These are phyloP conservation scores for Ophiostoma australiae DNA, from an alignment of 2,329 filamentous ascomycete species.

Conservation along the genomic window DNA sequence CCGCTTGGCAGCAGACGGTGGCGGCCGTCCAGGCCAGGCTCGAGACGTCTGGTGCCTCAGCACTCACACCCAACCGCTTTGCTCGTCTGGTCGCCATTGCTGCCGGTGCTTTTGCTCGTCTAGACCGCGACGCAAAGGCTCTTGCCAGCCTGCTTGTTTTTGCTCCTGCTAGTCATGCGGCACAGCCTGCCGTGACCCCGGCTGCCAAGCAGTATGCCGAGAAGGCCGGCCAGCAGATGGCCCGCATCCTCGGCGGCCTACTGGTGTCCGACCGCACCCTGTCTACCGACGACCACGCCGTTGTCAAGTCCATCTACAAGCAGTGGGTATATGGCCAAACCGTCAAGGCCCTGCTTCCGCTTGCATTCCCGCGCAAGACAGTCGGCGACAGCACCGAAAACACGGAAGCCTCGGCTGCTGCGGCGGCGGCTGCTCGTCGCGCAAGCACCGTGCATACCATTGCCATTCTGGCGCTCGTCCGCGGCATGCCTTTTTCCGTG, in stretches of 20 bases:
- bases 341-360: slow-evolving; percentile 42
- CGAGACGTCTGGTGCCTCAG: neutral
- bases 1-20: slow-evolving; percentile 25
- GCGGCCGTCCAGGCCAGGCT: slow-evolving; percentile 22
- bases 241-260: slow-evolving; percentile 39
- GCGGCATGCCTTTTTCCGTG: slow-evolving; percentile 46
- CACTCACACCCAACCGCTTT: slow-evolving; percentile 25
- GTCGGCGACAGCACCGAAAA: neutral
- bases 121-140: slow-evolving; percentile 36
- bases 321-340: slow-evolving; percentile 49
- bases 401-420: neutral
- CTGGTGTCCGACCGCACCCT: slow-evolving; percentile 39
- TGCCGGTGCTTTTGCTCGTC: slow-evolving; percentile 33
- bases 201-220: slow-evolving; percentile 27
- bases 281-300: slow-evolving; percentile 40
- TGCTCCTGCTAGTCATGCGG: slow-evolving; percentile 28
- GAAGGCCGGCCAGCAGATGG: slow-evolving; percentile 34
- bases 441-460: slow-evolving; percentile 42
- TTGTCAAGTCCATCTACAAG: slow-evolving; percentile 41
- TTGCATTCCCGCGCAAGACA: slow-evolving; percentile 37
- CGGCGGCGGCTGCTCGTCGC: slow-evolving; percentile 17
- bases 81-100: slow-evolving; percentile 31
- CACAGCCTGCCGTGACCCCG: slow-evolving; percentile 19
- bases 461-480: slow-evolving; percentile 46
- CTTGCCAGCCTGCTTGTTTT: slow-evolving; percentile 30